Evolutionary conservation across 345 rosid species (phyloP).

Genomic region (Mercurialis annua): DNA sequence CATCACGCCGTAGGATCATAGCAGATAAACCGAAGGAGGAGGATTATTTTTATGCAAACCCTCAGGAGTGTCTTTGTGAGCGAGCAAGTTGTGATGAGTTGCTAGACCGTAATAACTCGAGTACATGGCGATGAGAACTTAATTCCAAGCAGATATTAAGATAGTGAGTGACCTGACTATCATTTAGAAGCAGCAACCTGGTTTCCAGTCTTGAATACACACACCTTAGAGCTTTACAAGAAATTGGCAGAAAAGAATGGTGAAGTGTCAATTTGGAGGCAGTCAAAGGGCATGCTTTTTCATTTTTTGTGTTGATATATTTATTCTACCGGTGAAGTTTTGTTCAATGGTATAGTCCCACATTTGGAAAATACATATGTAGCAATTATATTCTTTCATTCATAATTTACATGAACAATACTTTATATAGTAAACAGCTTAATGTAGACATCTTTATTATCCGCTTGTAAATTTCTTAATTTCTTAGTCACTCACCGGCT

Average conservation of each 20-base stretch:
- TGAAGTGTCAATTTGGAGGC: slow-evolving; percentile 15
- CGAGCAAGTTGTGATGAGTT: slow-evolving; percentile 55
- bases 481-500: no score
- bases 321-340: slow-evolving; percentile 13
- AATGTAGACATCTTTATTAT: background rate
- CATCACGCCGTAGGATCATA: slow-evolving; percentile 50
- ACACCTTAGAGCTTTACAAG: slow-evolving; percentile 25
- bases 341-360: slow-evolving; percentile 21
- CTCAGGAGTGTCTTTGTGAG: slow-evolving; percentile 88
- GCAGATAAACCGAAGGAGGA: slow-evolving; percentile 92
- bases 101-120: slow-evolving; percentile 38
- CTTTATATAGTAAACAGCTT: background rate
- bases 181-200: slow-evolving; percentile 5
- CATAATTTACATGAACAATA: background rate
- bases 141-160: slow-evolving; percentile 1
- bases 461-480: background rate
- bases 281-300: slow-evolving; percentile 6
- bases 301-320: slow-evolving; percentile 27
- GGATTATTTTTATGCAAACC: slow-evolving; percentile 96
- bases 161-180: slow-evolving; percentile 6
- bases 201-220: slow-evolving; percentile 13
- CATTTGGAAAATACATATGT: slow-evolving; percentile 14
- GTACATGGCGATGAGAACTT: slow-evolving; percentile 15
- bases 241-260: slow-evolving; percentile 21
- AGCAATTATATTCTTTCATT: slow-evolving; percentile 7